phyloP scores from a whole-genome alignment of 2,329 filamentous ascomycete species.

The Biscogniauxia sp. region DNA sequence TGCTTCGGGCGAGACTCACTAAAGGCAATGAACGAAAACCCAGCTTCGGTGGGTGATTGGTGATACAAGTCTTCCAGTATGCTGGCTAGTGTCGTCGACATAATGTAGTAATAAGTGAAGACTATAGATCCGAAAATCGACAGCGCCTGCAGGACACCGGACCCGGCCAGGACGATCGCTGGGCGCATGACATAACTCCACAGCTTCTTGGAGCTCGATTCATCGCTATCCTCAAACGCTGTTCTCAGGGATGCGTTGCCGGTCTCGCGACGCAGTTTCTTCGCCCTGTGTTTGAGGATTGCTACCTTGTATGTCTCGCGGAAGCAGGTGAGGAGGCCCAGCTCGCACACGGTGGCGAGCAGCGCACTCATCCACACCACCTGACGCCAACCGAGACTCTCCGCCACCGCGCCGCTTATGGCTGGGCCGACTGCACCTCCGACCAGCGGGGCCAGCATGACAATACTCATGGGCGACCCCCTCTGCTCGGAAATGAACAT shows the following conservation, averaged over 20 bases:
- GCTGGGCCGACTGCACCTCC: slow-evolving; percentile 57
- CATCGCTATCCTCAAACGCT: slow-evolving; percentile 29
- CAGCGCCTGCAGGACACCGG: slow-evolving; percentile 49
- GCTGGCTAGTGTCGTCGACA: slow-evolving; percentile 51
- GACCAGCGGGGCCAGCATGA: slow-evolving; percentile 56
- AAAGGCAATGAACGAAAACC: slow-evolving; percentile 53
- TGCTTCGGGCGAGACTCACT: slow-evolving; percentile 37
- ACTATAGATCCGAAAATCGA: slow-evolving; percentile 46
- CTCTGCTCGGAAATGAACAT: slow-evolving; percentile 57
- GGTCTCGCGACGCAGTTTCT: slow-evolving; percentile 30
- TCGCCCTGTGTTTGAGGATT: slow-evolving; percentile 47
- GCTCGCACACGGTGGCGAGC: slow-evolving; percentile 47
- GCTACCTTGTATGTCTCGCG: slow-evolving; percentile 60
- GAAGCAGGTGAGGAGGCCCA: slow-evolving; percentile 50
- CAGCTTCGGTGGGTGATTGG: slow-evolving; percentile 50
- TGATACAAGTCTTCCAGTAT: slow-evolving; percentile 48
- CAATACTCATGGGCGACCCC: slow-evolving; percentile 56
- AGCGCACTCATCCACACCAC: slow-evolving; percentile 50
- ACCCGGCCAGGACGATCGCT: slow-evolving; percentile 45
- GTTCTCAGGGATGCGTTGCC: slow-evolving; percentile 31
- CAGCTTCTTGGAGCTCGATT: slow-evolving; percentile 30
- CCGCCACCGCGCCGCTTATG: slow-evolving; percentile 52
- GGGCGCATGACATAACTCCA: slow-evolving; percentile 45
- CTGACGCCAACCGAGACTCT: slow-evolving; percentile 53
- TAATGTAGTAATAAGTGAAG: slow-evolving; percentile 53